Base-by-base conservation (phyloP, 2,329 filamentous ascomycete species). In the Botrytis byssoidea region DNA sequence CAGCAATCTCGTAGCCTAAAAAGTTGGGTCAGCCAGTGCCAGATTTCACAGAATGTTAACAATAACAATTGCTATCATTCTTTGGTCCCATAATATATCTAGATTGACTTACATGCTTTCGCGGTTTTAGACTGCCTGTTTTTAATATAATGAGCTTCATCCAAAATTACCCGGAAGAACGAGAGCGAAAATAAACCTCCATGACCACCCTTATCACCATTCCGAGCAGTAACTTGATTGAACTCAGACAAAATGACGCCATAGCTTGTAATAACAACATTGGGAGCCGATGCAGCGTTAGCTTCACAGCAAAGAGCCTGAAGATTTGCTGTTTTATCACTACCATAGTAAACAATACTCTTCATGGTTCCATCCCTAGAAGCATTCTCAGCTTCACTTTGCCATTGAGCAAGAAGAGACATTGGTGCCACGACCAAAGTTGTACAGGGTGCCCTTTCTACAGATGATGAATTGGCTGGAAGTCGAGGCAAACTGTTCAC, bases 381-480 rank as follows among this genome's bases (percentile, higher is more conserved):
- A 0, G 96, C 95, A 79, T 95, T 97, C 78, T 95, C 90, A 0
- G 95, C 93, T 84, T 99, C 96, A 79, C 93, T 97, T 78, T 97
- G 93, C 96, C 96, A 99, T 81, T 99, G 96, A 0, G 95, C 89
- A n/a, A 99, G 87, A 3, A 99, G 85, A 16, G 96, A 98, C 90
- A 98, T 98, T 2, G 96, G 96, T 0, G 96, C 96, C n/a, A 99
- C 88, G 0, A 99, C 95, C 4, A 99, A 85, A 0, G 96, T 99
- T 0, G 96, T 98, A 80, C 92, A 93, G 0, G 94, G 95, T 1
- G 95, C 96, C 71, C 87, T 82, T 65, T 92, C 86, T 5, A 94
- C 84, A 1, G 85, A 84, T 16, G 86, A 82, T 25, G 88, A 88
- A 46, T 85, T 87, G 60, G 86, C 86, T 0, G 88, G 87, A 20